Percentiles rank a stretch among this genome's conserved stretches.
These are phyloP conservation scores for Odontarrhena argentea DNA, from an alignment of 345 rosid genomes.

Conservation along the genomic window DNA sequence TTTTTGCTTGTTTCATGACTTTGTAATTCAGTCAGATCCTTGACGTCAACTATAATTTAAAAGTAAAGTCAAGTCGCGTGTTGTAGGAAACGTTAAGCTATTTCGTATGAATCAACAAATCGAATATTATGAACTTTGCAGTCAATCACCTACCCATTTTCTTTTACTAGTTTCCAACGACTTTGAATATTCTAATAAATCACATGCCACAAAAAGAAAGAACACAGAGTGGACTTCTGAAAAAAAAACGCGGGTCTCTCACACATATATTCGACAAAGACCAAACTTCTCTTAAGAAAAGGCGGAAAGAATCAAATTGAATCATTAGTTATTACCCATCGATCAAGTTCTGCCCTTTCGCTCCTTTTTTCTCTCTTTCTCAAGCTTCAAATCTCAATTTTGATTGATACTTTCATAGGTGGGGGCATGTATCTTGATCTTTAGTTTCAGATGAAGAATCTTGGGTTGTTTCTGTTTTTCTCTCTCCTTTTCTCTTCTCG, in stretches of 20 bases:
- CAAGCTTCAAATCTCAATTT: conserved; percentile 5
- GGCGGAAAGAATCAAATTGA: neutral
- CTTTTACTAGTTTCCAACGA: too few relatives aligned
- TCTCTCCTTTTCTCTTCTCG: conserved; percentile 23
- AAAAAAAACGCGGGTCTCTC: conserved; percentile 20
- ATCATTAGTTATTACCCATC: conserved; percentile 8
- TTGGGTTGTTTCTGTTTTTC: conserved; percentile 20
- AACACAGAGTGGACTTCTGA: conserved; percentile 17
- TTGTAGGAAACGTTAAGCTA: neutral
- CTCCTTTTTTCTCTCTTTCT: conserved; percentile 10
- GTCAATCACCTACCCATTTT: too few relatives aligned
- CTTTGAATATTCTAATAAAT: neutral
- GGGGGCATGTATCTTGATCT: conserved; percentile 7
- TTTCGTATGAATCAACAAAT: conserved; percentile 17
- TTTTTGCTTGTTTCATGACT: neutral
- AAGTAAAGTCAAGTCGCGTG: conserved; percentile 3
- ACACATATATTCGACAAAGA: neutral
- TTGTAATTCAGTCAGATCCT: too few relatives aligned
- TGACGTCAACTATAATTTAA: neutral
- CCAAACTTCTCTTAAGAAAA: conserved; percentile 11
- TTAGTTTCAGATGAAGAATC: conserved; percentile 29
- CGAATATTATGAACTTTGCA: neutral
- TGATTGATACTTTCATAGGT: neutral
- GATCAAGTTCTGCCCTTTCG: conserved; percentile 18
- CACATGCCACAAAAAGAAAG: neutral